Evolutionary conservation across 257 asterid species (phyloP).

Genomic region (Solanum tacnaense): DNA sequence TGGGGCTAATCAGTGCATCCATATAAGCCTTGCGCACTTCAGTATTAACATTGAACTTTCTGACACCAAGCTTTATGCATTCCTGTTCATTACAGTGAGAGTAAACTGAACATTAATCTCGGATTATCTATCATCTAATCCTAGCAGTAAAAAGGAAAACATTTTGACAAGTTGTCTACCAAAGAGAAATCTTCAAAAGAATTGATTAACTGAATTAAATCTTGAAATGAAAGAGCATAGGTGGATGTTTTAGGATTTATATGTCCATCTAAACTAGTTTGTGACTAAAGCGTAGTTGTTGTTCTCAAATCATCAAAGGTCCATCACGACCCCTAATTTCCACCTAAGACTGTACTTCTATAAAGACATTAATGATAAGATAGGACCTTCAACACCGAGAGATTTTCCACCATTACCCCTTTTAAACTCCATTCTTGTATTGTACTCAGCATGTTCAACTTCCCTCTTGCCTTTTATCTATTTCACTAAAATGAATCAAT

Average conservation of each 20-base stretch:
- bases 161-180: neutral
- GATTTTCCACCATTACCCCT: neutral
- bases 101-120: neutral
- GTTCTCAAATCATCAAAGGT: neutral
- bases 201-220: neutral
- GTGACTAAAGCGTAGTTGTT: neutral
- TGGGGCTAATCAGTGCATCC: slow-evolving; percentile 38
- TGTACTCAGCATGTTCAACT: neutral
- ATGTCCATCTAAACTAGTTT: neutral
- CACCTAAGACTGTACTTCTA: neutral
- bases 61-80: slow-evolving; percentile 65
- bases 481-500: neutral
- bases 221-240: neutral
- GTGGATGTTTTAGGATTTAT: neutral
- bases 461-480: neutral
- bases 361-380: neutral
- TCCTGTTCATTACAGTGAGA: slow-evolving; percentile 30
- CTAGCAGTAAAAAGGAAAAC: neutral
- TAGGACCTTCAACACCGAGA: neutral
- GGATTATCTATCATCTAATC: neutral
- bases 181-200: neutral
- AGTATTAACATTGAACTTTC: slow-evolving; percentile 92
- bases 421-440: neutral
- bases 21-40: slow-evolving; percentile 87
- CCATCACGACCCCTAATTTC: neutral